Evolutionary conservation across 306 rosid genomes (phyloP).

Genomic region (Vigna hirtella): DNA sequence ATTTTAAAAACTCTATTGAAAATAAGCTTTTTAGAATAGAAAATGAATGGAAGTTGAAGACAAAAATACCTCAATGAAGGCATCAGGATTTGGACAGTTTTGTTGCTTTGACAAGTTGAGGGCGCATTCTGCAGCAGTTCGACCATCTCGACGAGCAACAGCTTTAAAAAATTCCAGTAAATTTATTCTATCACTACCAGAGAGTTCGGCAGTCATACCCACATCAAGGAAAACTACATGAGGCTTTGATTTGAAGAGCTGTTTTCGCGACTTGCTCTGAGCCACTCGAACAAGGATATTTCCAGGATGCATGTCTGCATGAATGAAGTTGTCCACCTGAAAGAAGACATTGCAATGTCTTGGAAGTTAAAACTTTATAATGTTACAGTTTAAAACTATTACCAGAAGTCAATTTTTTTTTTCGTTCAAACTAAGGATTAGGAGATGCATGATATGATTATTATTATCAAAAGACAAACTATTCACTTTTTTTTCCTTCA

Average conservation of each 20-base stretch:
- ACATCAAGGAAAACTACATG: slow-evolving; percentile 98
- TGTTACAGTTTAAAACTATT: slow-evolving; percentile 33
- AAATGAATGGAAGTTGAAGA: background rate
- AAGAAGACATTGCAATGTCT: slow-evolving; percentile 50
- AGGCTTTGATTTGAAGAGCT: slow-evolving; percentile 94
- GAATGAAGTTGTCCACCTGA: slow-evolving; percentile 99
- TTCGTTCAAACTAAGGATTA: slow-evolving; percentile 19
- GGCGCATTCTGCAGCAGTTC: slow-evolving; percentile 84
- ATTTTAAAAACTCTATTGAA: background rate
- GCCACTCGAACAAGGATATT: slow-evolving; percentile 94
- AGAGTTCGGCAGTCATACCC: slow-evolving; percentile 99
- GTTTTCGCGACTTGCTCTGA: slow-evolving; percentile 67
- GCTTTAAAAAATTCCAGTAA: slow-evolving; percentile 93
- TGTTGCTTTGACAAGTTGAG: slow-evolving; percentile 87
- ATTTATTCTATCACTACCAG: slow-evolving; percentile 85
- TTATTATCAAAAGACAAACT: background rate
- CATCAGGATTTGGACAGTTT: slow-evolving; percentile 95
- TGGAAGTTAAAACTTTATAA: slow-evolving; percentile 48
- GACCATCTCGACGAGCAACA: slow-evolving; percentile 95
- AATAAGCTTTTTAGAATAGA: background rate
- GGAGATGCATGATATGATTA: slow-evolving; percentile 5
- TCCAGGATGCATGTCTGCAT: slow-evolving; percentile 99
- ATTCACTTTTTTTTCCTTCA: background rate
- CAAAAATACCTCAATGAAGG: slow-evolving; percentile 79
- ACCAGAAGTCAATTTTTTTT: background rate